Base-by-base conservation (phyloP, 176 grass and related monocot species). In the Aechmea fasciata region DNA sequence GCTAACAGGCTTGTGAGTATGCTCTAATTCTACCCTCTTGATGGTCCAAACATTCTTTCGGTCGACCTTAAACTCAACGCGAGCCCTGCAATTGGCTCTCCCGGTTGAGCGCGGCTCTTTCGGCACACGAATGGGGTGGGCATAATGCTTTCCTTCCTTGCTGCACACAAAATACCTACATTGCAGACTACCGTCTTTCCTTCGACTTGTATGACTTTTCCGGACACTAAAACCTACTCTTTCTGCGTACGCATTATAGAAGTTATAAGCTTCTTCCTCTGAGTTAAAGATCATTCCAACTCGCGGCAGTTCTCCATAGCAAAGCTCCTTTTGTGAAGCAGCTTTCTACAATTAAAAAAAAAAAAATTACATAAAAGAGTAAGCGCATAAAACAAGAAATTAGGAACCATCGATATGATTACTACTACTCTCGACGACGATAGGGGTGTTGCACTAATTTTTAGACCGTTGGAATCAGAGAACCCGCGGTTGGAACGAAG, bases 181-280 rank as follows among this genome's bases (percentile, higher is more conserved):
- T 15, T 47, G 61, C 25, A 77, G 29, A 50, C 33, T 77, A 9
- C 65, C 74, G 47, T 77, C 51, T 9, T 29, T 41, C 11, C 64
- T 68, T 3, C 3, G 47, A 15, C 68, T 77, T 12, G 51, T 22
- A 52, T 49, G 33, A 51, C 33, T 11, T 17, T 61, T 77, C 29
- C 64, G 29, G 51, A 77, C 49, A 62, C 75, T 69, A 11, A 77
- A 77, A 33, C 75, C 75, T 24, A 77, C 75, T n/a, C 57, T 61
- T 62, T 50, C 62, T 65, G 64, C 64, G 26, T 77, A 57, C 41
- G 28, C 55, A 9, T 68, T 50, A 51, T 77, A 69, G 52, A 69
- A 69, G 0, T 77, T 20, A 12, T 77, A 77, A 3, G 75, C 65
- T 14, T 77, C 25, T 11, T 77, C 49, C 33, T 69, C 65, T 25